Evolutionary conservation across 176 grass and related monocot species (phyloP).

Genomic region (Thalia dealbata): DNA sequence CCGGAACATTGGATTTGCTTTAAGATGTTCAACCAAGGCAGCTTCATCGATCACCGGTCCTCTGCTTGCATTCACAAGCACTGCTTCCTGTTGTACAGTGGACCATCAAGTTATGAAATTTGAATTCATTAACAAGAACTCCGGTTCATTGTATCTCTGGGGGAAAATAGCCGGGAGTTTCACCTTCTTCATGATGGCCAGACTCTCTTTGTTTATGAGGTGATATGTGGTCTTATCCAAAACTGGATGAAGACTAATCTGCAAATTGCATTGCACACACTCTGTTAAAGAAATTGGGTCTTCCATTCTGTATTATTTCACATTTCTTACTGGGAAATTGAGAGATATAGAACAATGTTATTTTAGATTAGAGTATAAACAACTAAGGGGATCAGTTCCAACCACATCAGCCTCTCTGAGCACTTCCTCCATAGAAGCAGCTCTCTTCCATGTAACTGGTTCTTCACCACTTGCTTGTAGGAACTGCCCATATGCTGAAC

Average conservation of each 20-base stretch:
- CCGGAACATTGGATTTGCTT: slow-evolving; percentile 81
- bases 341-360: too few species aligned
- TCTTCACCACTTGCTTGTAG: slow-evolving; percentile 80
- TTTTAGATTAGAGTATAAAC: too few species aligned
- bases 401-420: slow-evolving; percentile 93
- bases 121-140: neutral
- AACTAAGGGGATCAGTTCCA: slow-evolving; percentile 7
- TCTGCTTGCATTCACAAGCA: slow-evolving; percentile 86
- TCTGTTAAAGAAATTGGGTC: too few species aligned
- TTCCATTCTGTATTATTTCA: too few species aligned
- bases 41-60: slow-evolving; percentile 77
- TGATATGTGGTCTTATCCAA: slow-evolving; percentile 98
- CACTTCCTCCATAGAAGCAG: slow-evolving; percentile 88
- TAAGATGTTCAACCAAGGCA: slow-evolving; percentile 81
- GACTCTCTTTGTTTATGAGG: slow-evolving; percentile 83
- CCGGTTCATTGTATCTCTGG: neutral
- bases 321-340: too few species aligned
- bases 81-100: slow-evolving; percentile 51
- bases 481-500: slow-evolving; percentile 72
- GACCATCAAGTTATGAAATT: neutral
- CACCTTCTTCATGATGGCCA: slow-evolving; percentile 96
- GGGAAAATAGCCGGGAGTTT: neutral
- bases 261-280: neutral
- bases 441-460: slow-evolving; percentile 90
- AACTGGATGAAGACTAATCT: slow-evolving; percentile 91